Evolutionary conservation across 192 early-diverging fungal genomes (phyloP), one percentile per base, ranked within the genome.

Genomic region (Backusella morwellensis): DNA sequence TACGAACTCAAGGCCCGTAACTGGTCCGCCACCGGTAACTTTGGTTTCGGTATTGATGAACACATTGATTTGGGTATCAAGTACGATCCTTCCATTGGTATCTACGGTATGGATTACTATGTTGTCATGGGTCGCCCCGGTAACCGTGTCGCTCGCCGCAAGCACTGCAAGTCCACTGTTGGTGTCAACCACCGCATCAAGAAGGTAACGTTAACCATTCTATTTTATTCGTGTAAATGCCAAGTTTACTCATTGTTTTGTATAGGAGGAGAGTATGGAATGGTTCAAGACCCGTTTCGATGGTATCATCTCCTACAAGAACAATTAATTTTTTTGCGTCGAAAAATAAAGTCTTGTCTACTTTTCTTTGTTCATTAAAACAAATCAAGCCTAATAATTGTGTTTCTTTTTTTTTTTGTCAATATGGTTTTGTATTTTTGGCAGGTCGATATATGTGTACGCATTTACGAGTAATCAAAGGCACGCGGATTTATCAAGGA

Each of bases 11-110:
- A 91, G 85, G 88, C 88, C 68, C 83, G 90, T 86, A 99, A 99
- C 95, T 99, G 98, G 90, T 97, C 95, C 41, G 90, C 85, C 67
- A 98, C 96, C 74, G 98, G 98, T 73, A 99, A 99, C 95, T 99
- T 99, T 82, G 98, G 98, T 82, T 99, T 98, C 89, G 98, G 98
- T 97, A 95, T 99, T 90, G 93, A 98, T 85, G 98, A 99, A 90
- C 98, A 99, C 92, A 99, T 99, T 81, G 98, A 99, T 91, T 91
- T 99, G 87, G 97, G 97, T 85, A 99, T 99, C 92, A 99, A 99
- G 93, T 98, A 99, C 90, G 98, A 98, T 87, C 96, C 97, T 75
- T 92, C 92, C 84, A 98, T 99, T 79, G 97, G 97, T 93, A 95
- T 97, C 81, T 97, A 96, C 86, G 91, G 90, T 91, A 97, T 98